Base-by-base conservation (phyloP, 2,329 filamentous ascomycete genomes). In the Fusarium sp. region DNA sequence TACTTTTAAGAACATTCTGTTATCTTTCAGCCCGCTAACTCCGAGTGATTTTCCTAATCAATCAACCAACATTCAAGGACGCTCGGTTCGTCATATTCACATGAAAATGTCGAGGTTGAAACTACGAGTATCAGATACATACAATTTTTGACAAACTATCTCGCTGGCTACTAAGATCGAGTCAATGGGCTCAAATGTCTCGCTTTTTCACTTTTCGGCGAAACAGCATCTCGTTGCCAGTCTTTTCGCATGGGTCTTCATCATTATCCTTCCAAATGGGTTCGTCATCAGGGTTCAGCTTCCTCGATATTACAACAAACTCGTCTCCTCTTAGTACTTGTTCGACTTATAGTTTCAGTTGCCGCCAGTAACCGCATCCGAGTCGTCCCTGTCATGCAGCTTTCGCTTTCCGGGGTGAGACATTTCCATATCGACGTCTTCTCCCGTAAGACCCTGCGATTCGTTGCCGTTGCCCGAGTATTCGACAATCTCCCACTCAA, bases 401-500 rank as follows among this genome's bases (percentile, higher is more conserved):
- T 88, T 88, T 67, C 87, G 81, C 78, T 89, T 89, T 47, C 78
- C 80, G 19, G 79, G 76, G 14, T 77, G 72, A 30, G 63, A 62
- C 26, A 71, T 53, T 47, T 72, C 73, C 76, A 77, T 77, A 21
- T 81, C 79, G 12, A 78, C 71, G 43, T 79, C 77, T 8, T 78
- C 74, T 6, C 67, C 74, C 40, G 77, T 20, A 43, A 54, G 42
- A 28, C 19, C 59, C 28, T 30, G 43, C 28, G 28, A 43, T 24
- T 69, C 65, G 26, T 73, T 73, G 15, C 79, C 80, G 10, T 80
- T 82, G 51, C 83, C 84, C 45, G 83, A 85, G 83, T 87, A 94
- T 79, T 97, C 94, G 38, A 90, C 84, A 66, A 97, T 85, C 78
- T 97, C 93, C 92, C 93, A 97, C 74, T 96, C 90, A 12, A 96